These are phyloP conservation scores for Aspergillus candidus DNA, from an alignment of 2,329 filamentous ascomycete species.

Conservation along the genomic window DNA sequence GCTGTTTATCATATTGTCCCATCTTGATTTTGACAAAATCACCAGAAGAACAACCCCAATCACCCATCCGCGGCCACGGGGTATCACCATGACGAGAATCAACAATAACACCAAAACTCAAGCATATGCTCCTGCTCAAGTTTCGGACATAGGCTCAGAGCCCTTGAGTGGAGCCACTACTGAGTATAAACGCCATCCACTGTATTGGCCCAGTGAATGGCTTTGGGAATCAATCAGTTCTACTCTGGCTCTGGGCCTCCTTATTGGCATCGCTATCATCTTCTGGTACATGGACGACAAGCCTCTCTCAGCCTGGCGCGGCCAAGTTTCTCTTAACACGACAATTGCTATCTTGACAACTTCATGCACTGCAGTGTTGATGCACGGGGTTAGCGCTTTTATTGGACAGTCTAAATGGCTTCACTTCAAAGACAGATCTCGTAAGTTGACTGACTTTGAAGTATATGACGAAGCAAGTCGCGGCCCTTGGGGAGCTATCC, in stretches of 20 bases:
- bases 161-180: neutral
- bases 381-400: constrained; percentile 10
- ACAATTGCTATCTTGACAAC: constrained; percentile 13
- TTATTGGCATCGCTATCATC: constrained; percentile 8
- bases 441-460: constrained; percentile 11
- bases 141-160: no score
- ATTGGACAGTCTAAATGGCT: constrained; percentile 15
- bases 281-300: constrained; percentile 12
- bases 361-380: constrained; percentile 6
- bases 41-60: no score
- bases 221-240: constrained; percentile 9
- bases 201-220: constrained; percentile 11
- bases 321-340: constrained; percentile 10
- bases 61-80: no score
- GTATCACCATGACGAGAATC: no score
- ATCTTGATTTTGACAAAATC: no score
- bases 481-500: constrained; percentile 10
- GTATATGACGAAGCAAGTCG: constrained; percentile 13
- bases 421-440: constrained; percentile 7
- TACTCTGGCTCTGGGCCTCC: constrained; percentile 5
- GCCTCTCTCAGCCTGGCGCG: constrained; percentile 8
- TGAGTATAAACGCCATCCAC: constrained; percentile 10
- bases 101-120: no score
- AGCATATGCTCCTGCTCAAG: no score
- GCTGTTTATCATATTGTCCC: no score